A percentile compares a stretch with the other conserved stretches of the same genome.
phyloP scores from a whole-genome alignment of 192 early-diverging fungal species.

The Entophlyctis helioformis region DNA sequence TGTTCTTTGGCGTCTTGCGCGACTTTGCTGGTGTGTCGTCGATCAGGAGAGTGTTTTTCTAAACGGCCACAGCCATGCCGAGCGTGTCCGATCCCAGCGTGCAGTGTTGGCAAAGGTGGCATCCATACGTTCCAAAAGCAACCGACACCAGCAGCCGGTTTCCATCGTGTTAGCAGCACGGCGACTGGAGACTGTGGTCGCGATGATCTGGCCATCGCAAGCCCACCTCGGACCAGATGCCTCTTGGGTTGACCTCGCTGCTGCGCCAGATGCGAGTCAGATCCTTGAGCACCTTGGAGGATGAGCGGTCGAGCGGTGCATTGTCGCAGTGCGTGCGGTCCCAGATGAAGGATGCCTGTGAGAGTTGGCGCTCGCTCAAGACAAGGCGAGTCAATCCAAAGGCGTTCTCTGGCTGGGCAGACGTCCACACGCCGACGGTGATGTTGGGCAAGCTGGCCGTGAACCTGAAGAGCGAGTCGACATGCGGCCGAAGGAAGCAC shows the following conservation, averaged over 20 bases:
- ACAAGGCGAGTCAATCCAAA: conserved; percentile 12
- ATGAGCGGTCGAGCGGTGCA: not conserved
- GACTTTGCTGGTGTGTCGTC: conserved; percentile 28
- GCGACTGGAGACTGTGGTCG: too few relatives aligned
- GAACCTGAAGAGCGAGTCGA: conserved; percentile 28
- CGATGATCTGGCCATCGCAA: not conserved
- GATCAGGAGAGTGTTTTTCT: conserved; percentile 31
- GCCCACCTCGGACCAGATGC: conserved; percentile 5
- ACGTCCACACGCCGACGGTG: conserved; percentile 29
- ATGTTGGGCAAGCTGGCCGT: conserved; percentile 12
- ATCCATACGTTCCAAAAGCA: not conserved
- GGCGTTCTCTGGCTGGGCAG: conserved; percentile 22
- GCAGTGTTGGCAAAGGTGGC: not conserved
- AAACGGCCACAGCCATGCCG: not conserved
- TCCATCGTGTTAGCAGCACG: not conserved
- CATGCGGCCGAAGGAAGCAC: conserved; percentile 21
- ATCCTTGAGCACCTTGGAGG: conserved; percentile 18
- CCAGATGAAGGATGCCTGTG: conserved; percentile 15
- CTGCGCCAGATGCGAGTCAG: conserved; percentile 20
- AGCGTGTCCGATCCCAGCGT: not conserved
- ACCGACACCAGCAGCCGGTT: not conserved
- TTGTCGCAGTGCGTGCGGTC: conserved; percentile 17
- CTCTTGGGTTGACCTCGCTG: conserved; percentile 2
- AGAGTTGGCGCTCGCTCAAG: conserved; percentile 15
- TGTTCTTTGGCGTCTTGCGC: conserved; percentile 14